Base-by-base conservation (phyloP, 352 stramenopile species). In the Phytophthora uliginosa region DNA sequence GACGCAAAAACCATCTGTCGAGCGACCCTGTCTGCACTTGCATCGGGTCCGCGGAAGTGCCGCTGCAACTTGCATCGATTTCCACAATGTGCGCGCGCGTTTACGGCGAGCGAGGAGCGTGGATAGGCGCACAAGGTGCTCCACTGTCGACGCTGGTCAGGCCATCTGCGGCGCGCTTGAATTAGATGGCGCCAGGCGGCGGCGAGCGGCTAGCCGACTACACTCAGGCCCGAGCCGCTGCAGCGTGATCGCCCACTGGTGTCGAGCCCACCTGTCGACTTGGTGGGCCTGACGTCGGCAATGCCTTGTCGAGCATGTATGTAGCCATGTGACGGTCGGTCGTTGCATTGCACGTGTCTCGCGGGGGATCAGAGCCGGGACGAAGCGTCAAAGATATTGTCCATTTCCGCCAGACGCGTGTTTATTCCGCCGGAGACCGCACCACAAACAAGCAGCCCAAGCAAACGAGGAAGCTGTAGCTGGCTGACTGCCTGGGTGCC, bases 61-160 rank as follows among this genome's bases (percentile, higher is more conserved):
- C 4, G 45, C 65, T 66, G 36, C 56, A 26, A 51, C 17, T 24
- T 40, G 28, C 57, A n/a, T 72, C 65, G 48, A 7, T 10, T 66
- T 36, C 18, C 5, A 15, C 20, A 68, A 68, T 73, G 4, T 73
- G 58, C 17, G 15, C 7, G 4, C 48, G 10, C 36, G 65, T 66
- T 72, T 72, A 72, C 56, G 6, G 22, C 36, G 2, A 42, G 36
- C 12, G 36, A 42, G 36, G 36, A 42, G 36, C 36, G 36, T 42
- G 40, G 31, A 52, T 55, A 62, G 40, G 17, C 40, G 48, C 2
- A 17, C 18, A 10, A 40, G 22, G 40, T 17, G 42, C 7, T 9
- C 17, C 12, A 31, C 47, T 26, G 17, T 22, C 42, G 48, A 56
- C 61, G 26, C 51, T 57, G 64, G 22, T 3, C 47, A 3, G 36